Conservation (phyloP, 305 asterid genomes). For the Solanum hybrid region DNA sequence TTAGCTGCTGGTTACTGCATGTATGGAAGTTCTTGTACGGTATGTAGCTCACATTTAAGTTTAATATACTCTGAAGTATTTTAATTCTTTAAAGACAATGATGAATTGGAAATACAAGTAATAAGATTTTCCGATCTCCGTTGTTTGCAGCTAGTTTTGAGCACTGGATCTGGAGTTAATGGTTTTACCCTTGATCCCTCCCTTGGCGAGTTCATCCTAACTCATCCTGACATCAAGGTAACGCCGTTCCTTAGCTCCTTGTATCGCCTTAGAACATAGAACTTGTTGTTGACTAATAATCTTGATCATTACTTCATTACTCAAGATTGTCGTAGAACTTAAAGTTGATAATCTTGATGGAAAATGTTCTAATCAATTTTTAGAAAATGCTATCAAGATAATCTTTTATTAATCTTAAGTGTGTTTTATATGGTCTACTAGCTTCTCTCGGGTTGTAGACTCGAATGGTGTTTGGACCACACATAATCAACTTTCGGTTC, state of each 20-base stretch:
- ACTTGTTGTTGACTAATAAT: not conserved
- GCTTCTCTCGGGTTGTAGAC: not conserved
- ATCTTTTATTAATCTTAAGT: not conserved
- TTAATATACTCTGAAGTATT: not conserved
- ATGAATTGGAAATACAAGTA: not conserved
- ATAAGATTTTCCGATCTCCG: not conserved
- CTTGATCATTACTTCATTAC: not conserved
- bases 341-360: not conserved
- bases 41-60: slow-evolving; percentile 15
- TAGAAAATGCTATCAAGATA: not conserved
- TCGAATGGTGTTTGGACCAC: not conserved
- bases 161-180: slow-evolving; percentile 87
- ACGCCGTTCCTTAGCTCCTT: not conserved
- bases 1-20: slow-evolving; percentile 97
- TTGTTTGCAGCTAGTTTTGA: slow-evolving; percentile 58
- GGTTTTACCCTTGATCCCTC: slow-evolving; percentile 99
- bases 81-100: not conserved
- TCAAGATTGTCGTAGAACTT: not conserved
- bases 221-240: slow-evolving; percentile 92
- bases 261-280: not conserved
- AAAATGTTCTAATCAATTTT: not conserved
- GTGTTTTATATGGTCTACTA: not conserved
- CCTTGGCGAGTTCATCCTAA: slow-evolving; percentile 93
- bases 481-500: not conserved
- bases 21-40: slow-evolving; percentile 99